phyloP scores from a whole-genome alignment of 2,329 filamentous ascomycete species.

The Talaromyces verruculosus region DNA sequence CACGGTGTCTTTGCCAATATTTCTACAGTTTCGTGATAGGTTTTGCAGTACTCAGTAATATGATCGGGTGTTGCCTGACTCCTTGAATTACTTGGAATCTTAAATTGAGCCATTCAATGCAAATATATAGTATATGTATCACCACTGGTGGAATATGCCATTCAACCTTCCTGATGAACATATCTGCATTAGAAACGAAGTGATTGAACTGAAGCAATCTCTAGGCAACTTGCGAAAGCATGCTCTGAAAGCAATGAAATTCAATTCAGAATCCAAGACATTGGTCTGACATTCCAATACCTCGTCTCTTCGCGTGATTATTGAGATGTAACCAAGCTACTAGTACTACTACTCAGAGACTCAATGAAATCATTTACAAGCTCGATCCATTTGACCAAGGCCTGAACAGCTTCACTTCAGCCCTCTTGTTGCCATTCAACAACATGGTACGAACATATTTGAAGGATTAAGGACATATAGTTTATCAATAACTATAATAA shows the following conservation, averaged over 20 bases:
- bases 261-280: neutral
- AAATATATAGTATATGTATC: neutral
- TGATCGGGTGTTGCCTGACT: no score
- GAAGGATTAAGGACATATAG: neutral
- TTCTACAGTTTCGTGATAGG: neutral
- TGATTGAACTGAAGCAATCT: neutral
- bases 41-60: neutral
- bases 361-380: no score
- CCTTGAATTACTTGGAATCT: neutral
- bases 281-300: neutral
- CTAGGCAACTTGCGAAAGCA: neutral
- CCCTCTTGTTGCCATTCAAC: neutral
- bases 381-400: neutral
- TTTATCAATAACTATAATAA: conserved; percentile 1
- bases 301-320: neutral
- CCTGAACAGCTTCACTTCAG: neutral
- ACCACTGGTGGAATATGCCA: neutral
- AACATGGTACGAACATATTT: neutral
- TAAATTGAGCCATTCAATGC: neutral
- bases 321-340: neutral
- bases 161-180: neutral
- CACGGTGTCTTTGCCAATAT: neutral
- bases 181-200: no score
- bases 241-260: neutral
- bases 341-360: neutral